Evolutionary conservation across 129 eudicot genomes (phyloP).

Genomic region (Flaveria sonorensis): DNA sequence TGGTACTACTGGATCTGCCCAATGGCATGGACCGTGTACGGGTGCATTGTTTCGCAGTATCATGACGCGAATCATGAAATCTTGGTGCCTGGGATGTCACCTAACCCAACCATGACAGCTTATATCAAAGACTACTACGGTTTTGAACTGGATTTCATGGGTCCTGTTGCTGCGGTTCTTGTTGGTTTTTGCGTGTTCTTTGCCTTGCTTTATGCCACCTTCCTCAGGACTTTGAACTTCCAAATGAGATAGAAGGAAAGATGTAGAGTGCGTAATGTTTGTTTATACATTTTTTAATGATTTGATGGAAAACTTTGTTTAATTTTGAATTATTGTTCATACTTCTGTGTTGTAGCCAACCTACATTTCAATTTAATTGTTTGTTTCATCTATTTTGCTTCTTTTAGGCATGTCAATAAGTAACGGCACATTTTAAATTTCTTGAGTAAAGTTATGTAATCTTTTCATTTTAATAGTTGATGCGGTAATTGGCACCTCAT

Average conservation of each 20-base stretch:
- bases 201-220: slow-evolving; percentile 60
- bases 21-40: slow-evolving; percentile 83
- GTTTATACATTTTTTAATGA: slow-evolving; percentile 14
- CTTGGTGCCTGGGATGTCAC: slow-evolving; percentile 40
- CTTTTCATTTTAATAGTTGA: no score
- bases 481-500: no score
- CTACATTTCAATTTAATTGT: neutral
- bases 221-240: slow-evolving; percentile 66
- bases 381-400: neutral
- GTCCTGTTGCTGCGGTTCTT: slow-evolving; percentile 68
- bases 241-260: slow-evolving; percentile 54
- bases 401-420: neutral
- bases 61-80: slow-evolving; percentile 50
- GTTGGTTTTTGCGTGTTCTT: slow-evolving; percentile 64
- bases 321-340: slow-evolving; percentile 17
- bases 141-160: slow-evolving; percentile 64
- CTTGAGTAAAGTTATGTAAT: no score
- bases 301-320: slow-evolving; percentile 18
- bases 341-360: neutral
- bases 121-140: slow-evolving; percentile 58
- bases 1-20: slow-evolving; percentile 89
- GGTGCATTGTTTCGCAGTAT: slow-evolving; percentile 63
- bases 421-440: neutral
- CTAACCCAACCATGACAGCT: slow-evolving; percentile 37
- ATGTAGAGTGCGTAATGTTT: slow-evolving; percentile 17